Evolutionary conservation across 768 basidiomycete species (phyloP).

Genomic region (Lenzites betulinus): DNA sequence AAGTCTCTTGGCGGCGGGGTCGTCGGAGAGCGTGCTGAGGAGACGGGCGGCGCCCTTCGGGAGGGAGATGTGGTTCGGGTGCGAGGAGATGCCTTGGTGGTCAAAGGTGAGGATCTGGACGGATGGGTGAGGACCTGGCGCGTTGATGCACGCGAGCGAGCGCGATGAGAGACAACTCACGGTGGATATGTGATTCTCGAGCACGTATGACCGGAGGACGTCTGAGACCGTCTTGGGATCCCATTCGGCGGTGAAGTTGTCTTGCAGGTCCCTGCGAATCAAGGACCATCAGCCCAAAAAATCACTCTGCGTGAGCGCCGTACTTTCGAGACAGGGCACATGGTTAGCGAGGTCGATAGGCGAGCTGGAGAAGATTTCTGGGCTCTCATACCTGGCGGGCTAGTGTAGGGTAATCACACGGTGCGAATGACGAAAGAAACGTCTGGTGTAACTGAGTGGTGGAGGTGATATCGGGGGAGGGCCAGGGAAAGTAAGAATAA

Average conservation of each 20-base stretch:
- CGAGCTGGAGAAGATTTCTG: too few species aligned
- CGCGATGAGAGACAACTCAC: too few species aligned
- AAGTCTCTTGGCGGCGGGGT: conserved; percentile 26
- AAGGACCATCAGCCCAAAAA: not conserved
- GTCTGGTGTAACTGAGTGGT: too few species aligned
- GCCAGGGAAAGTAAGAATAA: too few species aligned
- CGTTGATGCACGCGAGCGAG: not conserved
- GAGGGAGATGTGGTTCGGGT: conserved; percentile 84
- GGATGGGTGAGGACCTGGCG: not conserved
- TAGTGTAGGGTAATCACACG: too few species aligned
- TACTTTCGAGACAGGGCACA: too few species aligned
- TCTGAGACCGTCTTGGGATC: conserved; percentile 57
- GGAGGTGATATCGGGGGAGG: too few species aligned
- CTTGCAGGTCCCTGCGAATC: conserved; percentile 58
- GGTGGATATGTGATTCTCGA: conserved; percentile 58
- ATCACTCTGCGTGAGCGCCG: too few species aligned
- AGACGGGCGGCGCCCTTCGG: conserved; percentile 55
- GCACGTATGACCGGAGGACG: conserved; percentile 59
- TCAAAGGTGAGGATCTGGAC: conserved; percentile 87
- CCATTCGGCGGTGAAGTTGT: conserved; percentile 74
- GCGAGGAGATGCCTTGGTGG: conserved; percentile 69
- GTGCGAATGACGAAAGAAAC: too few species aligned
- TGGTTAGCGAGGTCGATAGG: too few species aligned
- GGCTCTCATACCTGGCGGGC: too few species aligned
- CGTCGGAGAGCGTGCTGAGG: conserved; percentile 22